Evolutionary conservation across 2,329 filamentous ascomycete species (phyloP), one percentile per base, ranked within the genome.

Genomic region (Arthrobotrys musiformis): DNA sequence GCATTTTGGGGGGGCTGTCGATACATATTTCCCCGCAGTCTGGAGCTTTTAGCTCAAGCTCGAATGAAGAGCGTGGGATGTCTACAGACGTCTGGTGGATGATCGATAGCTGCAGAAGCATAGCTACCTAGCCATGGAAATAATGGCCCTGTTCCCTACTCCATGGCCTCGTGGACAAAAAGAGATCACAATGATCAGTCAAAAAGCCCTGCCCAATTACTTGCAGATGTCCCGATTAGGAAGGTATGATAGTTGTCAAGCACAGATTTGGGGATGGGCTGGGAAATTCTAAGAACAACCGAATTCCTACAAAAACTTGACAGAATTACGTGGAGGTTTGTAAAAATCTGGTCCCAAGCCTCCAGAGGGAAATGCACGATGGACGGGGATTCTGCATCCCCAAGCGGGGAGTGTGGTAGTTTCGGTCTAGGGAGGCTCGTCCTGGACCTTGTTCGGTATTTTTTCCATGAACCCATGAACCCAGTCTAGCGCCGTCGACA

Each of bases 131-230:
- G 58, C 22, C 30, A 48, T 30, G 28, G 63, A 76, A 61, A 24
- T 48, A 46, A 22, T 8, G 9, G n/a, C 60, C 60, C 35, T 77
- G 66, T 61, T 33, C 73, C 73, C 35, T 70, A 70, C 73, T 58
- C 46, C 7, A 15, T 58, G 73, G 44, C 66, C 73, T 67, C 73
- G 73, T 77, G 73, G 52, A 70, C 66, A 77, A 35, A 35, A 61
- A 46, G 40, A 63, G 13, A 58, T 58, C 54, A 58, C 33, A 22
- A 58, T 58, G 54, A 58, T 58, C 33, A 33, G 54, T 17, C 28
- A 40, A 58, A 58, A 58, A 22, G 40, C 17, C 33, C 64, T 70
- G 33, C 52, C 19, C 44, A 42, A 28, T 50, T 28, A 61, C 35
- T 68, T 58, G 56, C 28, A 58, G n/a, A 28, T n/a, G 24, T 13